A percentile compares a stretch with the other conserved stretches of the same genome.
Conservation (phyloP, 371 early-diverging fungal species). For the Blakeslea trispora region DNA sequence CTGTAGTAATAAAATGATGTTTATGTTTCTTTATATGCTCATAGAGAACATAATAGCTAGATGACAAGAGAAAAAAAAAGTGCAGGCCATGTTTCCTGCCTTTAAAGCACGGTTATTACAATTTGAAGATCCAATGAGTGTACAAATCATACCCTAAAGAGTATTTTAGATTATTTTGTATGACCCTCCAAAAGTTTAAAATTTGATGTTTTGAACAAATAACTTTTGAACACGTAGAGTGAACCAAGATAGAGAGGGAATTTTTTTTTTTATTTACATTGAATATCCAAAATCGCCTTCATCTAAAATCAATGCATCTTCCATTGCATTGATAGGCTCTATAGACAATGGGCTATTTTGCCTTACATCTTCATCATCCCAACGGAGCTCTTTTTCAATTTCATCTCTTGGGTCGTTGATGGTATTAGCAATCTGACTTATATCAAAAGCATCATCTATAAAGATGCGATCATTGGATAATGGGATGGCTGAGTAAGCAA, state of each 20-base stretch:
- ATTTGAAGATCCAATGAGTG: no score
- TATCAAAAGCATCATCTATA: constrained; percentile 8
- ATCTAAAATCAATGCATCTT: constrained; percentile 16
- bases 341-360: neutral
- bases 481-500: neutral
- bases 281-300: constrained; percentile 13
- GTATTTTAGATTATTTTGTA: neutral
- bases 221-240: neutral
- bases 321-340: neutral
- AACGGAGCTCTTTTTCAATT: constrained; percentile 10
- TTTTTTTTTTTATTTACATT: neutral
- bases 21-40: no score
- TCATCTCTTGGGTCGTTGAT: constrained; percentile 6
- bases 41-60: no score
- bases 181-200: neutral
- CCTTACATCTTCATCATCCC: neutral
- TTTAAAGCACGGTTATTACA: no score
- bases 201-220: neutral
- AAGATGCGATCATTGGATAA: neutral
- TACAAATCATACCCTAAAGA: no score
- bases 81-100: no score
- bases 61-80: no score
- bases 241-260: neutral
- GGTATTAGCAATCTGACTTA: constrained; percentile 8
- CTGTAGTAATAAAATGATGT: no score